phyloP scores from a whole-genome alignment of 2,329 filamentous ascomycete species.

The Pestalotiopsis sp. region DNA sequence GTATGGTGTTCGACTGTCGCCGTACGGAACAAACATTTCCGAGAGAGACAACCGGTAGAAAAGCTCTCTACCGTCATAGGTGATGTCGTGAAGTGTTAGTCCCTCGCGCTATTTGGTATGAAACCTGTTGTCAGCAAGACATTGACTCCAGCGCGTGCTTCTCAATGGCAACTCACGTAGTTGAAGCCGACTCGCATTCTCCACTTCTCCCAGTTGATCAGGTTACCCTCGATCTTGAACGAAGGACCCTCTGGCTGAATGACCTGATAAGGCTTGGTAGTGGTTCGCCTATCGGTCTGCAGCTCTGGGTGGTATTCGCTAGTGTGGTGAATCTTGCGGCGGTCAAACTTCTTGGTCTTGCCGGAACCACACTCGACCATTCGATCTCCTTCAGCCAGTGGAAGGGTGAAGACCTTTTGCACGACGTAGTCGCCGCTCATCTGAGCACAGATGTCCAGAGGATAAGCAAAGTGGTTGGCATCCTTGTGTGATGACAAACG shows the following conservation, averaged over 20 bases:
- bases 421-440: neutral
- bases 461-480: neutral
- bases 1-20: slow-evolving; percentile 62
- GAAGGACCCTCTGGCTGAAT: slow-evolving; percentile 55
- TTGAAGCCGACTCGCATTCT: slow-evolving; percentile 66
- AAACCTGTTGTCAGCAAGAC: neutral
- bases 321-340: neutral
- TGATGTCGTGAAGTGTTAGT: slow-evolving; percentile 62
- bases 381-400: neutral
- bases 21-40: slow-evolving; percentile 67
- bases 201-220: slow-evolving; percentile 46
- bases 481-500: neutral
- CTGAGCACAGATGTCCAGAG: neutral
- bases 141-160: neutral
- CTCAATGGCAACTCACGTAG: slow-evolving; percentile 18
- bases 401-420: neutral
- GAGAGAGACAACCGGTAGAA: slow-evolving; percentile 62
- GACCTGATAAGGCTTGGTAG: slow-evolving; percentile 72
- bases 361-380: neutral
- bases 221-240: slow-evolving; percentile 31
- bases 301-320: slow-evolving; percentile 54
- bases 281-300: slow-evolving; percentile 45
- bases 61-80: slow-evolving; percentile 61
- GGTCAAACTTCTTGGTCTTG: neutral
- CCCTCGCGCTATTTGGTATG: slow-evolving; percentile 50